phyloP scores from a whole-genome alignment of 805 yeast genomes.

The Starmerella apis region DNA sequence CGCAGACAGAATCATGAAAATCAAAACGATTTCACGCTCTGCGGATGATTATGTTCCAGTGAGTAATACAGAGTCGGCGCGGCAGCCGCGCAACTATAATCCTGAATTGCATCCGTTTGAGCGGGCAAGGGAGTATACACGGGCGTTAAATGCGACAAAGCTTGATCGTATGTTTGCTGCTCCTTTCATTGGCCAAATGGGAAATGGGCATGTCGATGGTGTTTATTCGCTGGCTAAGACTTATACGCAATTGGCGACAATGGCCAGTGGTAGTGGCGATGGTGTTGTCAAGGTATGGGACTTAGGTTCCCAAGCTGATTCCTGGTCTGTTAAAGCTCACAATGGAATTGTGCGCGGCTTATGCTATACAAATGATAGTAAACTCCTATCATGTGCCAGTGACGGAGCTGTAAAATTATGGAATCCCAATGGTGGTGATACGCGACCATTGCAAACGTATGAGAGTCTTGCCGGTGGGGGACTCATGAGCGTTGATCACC shows the following conservation, averaged over 20 bases:
- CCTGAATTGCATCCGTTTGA: conserved; percentile 96
- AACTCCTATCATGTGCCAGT: conserved; percentile 74
- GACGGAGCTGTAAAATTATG: conserved; percentile 85
- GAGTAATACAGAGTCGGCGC: conserved; percentile 75
- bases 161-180: conserved; percentile 94
- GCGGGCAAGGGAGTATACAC: conserved; percentile 90
- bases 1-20: conserved; percentile 40
- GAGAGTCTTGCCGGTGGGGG: conserved; percentile 60
- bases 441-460: conserved; percentile 66
- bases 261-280: conserved; percentile 92
- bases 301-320: conserved; percentile 64
- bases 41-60: conserved; percentile 90
- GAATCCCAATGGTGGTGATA: conserved; percentile 40
- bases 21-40: conserved; percentile 80
- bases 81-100: conserved; percentile 77
- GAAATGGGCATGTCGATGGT: conserved; percentile 91
- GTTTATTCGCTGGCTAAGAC: conserved; percentile 80
- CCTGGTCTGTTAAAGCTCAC: conserved; percentile 74
- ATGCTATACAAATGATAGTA: conserved; percentile 54
- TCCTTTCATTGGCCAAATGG: conserved; percentile 91
- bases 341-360: conserved; percentile 82
- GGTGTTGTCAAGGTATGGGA: conserved; percentile 95
- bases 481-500: conserved; percentile 79
- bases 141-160: conserved; percentile 90
- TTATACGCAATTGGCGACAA: conserved; percentile 51